Conservation (phyloP, 176 grass and related monocot genomes). For the Oryza officinalis region DNA sequence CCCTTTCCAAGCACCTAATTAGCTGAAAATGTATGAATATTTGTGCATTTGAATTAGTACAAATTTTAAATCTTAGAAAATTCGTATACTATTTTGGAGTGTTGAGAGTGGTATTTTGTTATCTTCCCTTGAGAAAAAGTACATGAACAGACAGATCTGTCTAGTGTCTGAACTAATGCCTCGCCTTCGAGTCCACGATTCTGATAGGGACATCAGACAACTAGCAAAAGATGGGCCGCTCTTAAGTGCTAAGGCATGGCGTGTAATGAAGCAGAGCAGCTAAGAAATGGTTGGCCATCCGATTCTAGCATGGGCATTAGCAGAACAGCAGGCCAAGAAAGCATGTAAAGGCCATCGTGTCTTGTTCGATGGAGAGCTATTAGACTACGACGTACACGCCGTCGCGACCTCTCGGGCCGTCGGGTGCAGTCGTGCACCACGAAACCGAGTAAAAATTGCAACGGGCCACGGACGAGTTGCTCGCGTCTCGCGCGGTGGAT, state of each 20-base stretch:
- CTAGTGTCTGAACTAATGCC: background rate
- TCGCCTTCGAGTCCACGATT: background rate
- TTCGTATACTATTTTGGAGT: too few species aligned
- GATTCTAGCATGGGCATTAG: background rate
- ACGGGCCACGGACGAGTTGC: background rate
- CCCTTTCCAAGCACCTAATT: too few species aligned
- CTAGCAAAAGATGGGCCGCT: background rate
- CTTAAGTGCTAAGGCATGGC: background rate
- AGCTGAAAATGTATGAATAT: too few species aligned
- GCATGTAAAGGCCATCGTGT: background rate
- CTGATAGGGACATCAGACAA: background rate
- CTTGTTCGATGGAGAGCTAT: background rate
- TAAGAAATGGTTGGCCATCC: background rate
- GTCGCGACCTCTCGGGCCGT: too few species aligned
- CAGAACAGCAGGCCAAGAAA: background rate
- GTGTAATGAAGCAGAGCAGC: background rate
- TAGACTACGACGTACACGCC: background rate
- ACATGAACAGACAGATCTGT: background rate
- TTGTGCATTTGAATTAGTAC: too few species aligned
- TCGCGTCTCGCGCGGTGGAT: too few species aligned
- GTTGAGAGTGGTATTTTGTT: background rate
- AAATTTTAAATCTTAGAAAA: too few species aligned
- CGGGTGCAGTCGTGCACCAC: too few species aligned
- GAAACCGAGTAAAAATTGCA: background rate
- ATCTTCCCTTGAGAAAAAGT: background rate